Percentiles rank a stretch among this genome's conserved stretches.
These are phyloP conservation scores for Favolaschia claudopus DNA, from an alignment of 768 basidiomycete species.

Conservation along the genomic window DNA sequence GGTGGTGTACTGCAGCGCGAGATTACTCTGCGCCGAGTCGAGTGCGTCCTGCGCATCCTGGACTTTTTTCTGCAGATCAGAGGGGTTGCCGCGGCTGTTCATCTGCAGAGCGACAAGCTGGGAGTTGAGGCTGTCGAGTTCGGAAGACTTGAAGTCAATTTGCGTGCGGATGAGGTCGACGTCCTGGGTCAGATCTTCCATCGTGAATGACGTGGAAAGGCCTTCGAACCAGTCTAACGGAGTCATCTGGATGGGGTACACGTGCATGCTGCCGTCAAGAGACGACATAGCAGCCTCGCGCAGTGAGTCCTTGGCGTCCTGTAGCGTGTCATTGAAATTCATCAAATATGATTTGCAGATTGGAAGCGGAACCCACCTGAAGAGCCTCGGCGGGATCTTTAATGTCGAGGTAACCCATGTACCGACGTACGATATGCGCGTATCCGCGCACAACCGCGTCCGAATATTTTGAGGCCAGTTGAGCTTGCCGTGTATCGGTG, in stretches of 20 bases:
- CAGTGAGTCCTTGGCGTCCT: slow-evolving; percentile 36
- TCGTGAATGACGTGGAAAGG: slow-evolving; percentile 35
- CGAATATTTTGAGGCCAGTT: slow-evolving; percentile 35
- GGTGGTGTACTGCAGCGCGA: slow-evolving; percentile 27
- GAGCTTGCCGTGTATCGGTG: slow-evolving; percentile 33
- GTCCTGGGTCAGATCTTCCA: slow-evolving; percentile 36
- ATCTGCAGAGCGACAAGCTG: slow-evolving; percentile 28
- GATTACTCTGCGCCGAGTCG: slow-evolving; percentile 24
- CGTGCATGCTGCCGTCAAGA: slow-evolving; percentile 33
- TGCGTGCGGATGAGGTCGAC: slow-evolving; percentile 33
- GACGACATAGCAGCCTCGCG: slow-evolving; percentile 37
- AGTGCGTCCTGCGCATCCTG: slow-evolving; percentile 23
- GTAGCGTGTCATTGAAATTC: neutral
- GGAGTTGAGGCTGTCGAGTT: slow-evolving; percentile 33
- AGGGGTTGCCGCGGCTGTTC: slow-evolving; percentile 23
- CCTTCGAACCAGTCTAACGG: slow-evolving; percentile 39
- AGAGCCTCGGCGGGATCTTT: slow-evolving; percentile 31
- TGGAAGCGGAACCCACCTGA: slow-evolving; percentile 8
- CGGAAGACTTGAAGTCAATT: slow-evolving; percentile 31
- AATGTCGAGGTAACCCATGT: slow-evolving; percentile 37
- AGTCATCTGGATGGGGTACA: slow-evolving; percentile 36
- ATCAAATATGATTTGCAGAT: neutral
- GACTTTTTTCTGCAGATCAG: slow-evolving; percentile 26
- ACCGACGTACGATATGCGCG: slow-evolving; percentile 35
- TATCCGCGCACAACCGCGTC: slow-evolving; percentile 39